A percentile compares a stretch with the other conserved stretches of the same genome.
Conservation (phyloP, 345 rosid species). For the rapeseed (Brassica napus) region DNA sequence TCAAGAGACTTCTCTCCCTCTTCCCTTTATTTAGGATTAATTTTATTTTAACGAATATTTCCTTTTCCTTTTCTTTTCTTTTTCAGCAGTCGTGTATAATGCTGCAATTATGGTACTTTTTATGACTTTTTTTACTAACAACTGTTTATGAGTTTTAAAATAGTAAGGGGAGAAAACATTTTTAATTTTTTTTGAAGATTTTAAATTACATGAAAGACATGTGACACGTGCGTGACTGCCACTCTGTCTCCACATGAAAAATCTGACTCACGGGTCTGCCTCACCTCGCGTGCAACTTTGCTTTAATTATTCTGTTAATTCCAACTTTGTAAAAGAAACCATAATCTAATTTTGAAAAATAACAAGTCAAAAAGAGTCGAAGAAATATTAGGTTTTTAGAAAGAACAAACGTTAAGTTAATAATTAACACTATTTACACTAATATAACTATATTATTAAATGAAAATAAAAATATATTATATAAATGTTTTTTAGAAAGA, state of each 20-base stretch:
- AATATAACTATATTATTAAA: too few species aligned
- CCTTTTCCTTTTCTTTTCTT: background rate
- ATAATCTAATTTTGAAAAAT: background rate
- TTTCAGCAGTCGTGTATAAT: slow-evolving; percentile 17
- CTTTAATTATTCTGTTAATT: slow-evolving; percentile 38
- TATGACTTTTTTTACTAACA: background rate
- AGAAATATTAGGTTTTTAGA: background rate
- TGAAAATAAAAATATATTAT: too few species aligned
- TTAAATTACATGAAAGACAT: slow-evolving; percentile 34
- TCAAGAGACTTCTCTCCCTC: slow-evolving; percentile 31
- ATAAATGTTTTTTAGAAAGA: too few species aligned
- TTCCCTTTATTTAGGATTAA: background rate
- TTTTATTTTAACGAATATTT: slow-evolving; percentile 6
- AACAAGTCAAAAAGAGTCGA: background rate
- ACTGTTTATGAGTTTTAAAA: background rate
- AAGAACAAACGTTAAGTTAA: too few species aligned
- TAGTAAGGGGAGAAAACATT: slow-evolving; percentile 6
- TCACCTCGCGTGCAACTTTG: slow-evolving; percentile 60
- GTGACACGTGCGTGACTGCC: slow-evolving; percentile 58
- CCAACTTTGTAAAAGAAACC: slow-evolving; percentile 19
- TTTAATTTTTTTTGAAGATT: background rate
- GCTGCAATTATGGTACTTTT: slow-evolving; percentile 1
- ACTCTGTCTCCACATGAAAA: slow-evolving; percentile 56
- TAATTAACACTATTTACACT: too few species aligned
- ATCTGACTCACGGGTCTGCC: slow-evolving; percentile 57